Percentiles rank a stretch among this genome's conserved stretches.
Evolutionary conservation across 257 asterid species (phyloP).

Genomic region (Thymus quinquecostatus): DNA sequence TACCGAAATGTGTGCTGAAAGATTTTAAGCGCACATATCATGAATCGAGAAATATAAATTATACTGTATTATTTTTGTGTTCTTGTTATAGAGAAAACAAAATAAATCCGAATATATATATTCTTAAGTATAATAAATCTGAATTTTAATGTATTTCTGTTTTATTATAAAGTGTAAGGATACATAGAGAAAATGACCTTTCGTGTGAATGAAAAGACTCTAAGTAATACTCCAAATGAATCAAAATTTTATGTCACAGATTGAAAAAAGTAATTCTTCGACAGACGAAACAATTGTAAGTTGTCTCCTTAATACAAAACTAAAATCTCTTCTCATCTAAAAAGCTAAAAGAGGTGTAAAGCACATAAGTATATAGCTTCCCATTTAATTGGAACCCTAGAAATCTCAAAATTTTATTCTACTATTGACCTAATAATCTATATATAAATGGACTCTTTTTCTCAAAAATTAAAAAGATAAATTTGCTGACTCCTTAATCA

Average conservation of each 20-base stretch:
- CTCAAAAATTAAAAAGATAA: not conserved
- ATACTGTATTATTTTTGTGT: no score
- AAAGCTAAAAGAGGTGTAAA: conserved; percentile 17
- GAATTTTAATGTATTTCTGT: not conserved
- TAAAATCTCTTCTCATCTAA: conserved; percentile 20
- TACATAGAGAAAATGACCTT: not conserved
- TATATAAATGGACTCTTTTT: not conserved
- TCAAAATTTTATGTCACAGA: no score
- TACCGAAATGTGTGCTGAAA: no score
- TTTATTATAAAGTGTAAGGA: not conserved
- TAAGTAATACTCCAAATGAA: not conserved
- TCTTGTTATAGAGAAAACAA: no score
- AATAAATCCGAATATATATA: no score
- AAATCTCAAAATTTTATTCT: conserved; percentile 19
- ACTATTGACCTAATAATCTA: conserved; percentile 5
- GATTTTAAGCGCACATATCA: no score
- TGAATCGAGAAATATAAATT: no score
- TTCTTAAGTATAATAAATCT: not conserved
- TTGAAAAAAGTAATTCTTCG: not conserved
- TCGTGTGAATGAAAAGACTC: not conserved
- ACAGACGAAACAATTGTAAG: not conserved
- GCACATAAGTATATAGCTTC: conserved; percentile 26
- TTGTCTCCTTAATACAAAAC: conserved; percentile 24
- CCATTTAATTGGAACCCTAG: conserved; percentile 37
- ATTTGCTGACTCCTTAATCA: conserved; percentile 34